These are phyloP conservation scores for Lodderomyces elongisporus DNA, from an alignment of 1,139 yeast species.

Conservation along the genomic window DNA sequence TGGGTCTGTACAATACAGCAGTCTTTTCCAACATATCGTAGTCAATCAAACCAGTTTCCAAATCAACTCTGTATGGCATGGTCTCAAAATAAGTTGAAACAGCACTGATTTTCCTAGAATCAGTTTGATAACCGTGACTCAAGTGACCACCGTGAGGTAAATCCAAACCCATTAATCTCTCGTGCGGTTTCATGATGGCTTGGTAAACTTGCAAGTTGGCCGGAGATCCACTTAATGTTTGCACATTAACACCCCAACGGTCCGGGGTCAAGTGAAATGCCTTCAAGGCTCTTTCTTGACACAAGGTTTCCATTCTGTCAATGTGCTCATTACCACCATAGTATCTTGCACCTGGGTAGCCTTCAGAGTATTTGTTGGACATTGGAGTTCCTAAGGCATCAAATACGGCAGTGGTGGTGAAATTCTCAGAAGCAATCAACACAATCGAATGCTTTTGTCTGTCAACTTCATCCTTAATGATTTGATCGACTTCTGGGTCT, in stretches of 20 bases:
- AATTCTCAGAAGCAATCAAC: slow-evolving; percentile 93
- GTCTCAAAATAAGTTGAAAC: slow-evolving; percentile 96
- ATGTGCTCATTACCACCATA: slow-evolving; percentile 92
- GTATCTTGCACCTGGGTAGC: slow-evolving; percentile 85
- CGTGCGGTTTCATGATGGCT: slow-evolving; percentile 91
- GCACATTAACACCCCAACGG: slow-evolving; percentile 98
- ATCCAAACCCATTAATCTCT: slow-evolving; percentile 94
- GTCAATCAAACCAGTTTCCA: slow-evolving; percentile 88
- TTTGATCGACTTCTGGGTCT: slow-evolving; percentile 79
- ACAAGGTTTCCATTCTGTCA: slow-evolving; percentile 85
- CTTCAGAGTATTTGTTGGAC: slow-evolving; percentile 87
- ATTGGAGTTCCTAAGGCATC: slow-evolving; percentile 97
- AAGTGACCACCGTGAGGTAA: slow-evolving; percentile 98
- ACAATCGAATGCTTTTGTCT: slow-evolving; percentile 95
- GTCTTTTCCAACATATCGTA: slow-evolving; percentile 91
- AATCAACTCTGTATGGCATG: slow-evolving; percentile 95
- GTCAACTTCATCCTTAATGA: slow-evolving; percentile 80
- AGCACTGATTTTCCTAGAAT: slow-evolving; percentile 89
- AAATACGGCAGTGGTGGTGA: slow-evolving; percentile 93
- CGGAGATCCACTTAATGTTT: slow-evolving; percentile 93
- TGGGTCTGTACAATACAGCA: slow-evolving; percentile 88
- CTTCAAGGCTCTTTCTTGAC: slow-evolving; percentile 88
- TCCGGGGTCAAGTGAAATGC: slow-evolving; percentile 78
- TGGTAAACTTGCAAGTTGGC: slow-evolving; percentile 96
- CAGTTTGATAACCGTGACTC: slow-evolving; percentile 97